A percentile compares a stretch with the other conserved stretches of the same genome.
These are phyloP conservation scores for Blastobotrys proliferans DNA, from an alignment of 1,139 yeast genomes.

Conservation along the genomic window DNA sequence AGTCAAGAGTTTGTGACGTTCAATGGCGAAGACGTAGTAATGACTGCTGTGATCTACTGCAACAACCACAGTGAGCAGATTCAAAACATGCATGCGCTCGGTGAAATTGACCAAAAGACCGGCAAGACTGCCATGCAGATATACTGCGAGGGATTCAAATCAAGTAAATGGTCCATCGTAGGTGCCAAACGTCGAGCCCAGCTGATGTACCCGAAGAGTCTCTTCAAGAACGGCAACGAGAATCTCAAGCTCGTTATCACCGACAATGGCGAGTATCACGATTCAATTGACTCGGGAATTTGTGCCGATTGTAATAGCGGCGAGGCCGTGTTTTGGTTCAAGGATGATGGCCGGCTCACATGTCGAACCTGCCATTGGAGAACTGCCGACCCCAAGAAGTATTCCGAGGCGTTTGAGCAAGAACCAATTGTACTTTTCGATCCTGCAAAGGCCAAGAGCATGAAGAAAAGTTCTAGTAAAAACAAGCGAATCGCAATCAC, in stretches of 20 bases:
- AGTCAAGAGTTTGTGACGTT: slow-evolving; percentile 29
- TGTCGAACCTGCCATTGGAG: slow-evolving; percentile 8
- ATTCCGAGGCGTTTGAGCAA: neutral
- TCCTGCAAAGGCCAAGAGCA: neutral
- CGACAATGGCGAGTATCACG: slow-evolving; percentile 8
- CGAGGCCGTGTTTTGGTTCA: slow-evolving; percentile 22
- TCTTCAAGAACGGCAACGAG: neutral
- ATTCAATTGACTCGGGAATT: slow-evolving; percentile 1
- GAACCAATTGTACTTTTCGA: slow-evolving; percentile 4
- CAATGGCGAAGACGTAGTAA: slow-evolving; percentile 36
- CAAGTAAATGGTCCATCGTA: slow-evolving; percentile 18
- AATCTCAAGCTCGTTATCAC: slow-evolving; percentile 12
- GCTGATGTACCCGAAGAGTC: slow-evolving; percentile 11
- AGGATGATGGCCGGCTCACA: neutral
- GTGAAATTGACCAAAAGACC: slow-evolving; percentile 23
- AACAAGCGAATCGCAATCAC: neutral
- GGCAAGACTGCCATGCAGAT: slow-evolving; percentile 32
- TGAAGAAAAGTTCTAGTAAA: neutral
- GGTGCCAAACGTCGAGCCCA: slow-evolving; percentile 27
- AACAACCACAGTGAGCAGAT: slow-evolving; percentile 22
- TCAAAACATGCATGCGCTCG: slow-evolving; percentile 23
- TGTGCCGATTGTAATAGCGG: slow-evolving; percentile 20
- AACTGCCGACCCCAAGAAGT: slow-evolving; percentile 1
- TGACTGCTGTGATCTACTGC: slow-evolving; percentile 35
- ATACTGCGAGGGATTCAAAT: slow-evolving; percentile 30